phyloP scores from a whole-genome alignment of 768 basidiomycete genomes.

The Suillus placidus region DNA sequence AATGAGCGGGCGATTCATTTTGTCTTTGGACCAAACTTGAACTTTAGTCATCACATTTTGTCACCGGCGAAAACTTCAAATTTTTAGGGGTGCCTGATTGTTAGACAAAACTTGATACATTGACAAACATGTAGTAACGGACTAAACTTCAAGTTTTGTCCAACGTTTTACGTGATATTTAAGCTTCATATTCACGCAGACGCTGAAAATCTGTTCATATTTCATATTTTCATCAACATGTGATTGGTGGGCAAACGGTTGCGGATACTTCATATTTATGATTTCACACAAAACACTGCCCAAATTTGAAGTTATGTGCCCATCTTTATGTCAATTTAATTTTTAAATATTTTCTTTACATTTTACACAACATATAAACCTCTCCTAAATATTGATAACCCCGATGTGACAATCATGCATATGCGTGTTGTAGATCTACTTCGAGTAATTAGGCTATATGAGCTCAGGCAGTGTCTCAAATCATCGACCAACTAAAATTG shows the following conservation, averaged over 20 bases:
- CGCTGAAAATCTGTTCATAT: background rate
- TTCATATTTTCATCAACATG: background rate
- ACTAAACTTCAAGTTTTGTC: background rate
- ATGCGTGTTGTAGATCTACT: no score
- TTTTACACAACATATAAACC: no score
- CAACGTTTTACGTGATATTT: background rate
- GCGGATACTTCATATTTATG: background rate
- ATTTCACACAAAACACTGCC: background rate
- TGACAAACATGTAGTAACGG: background rate
- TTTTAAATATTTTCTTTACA: no score
- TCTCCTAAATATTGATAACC: no score
- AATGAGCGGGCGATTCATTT: slow-evolving; percentile 1
- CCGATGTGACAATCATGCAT: no score
- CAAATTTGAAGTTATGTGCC: no score
- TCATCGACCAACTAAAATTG: no score
- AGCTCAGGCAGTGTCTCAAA: no score
- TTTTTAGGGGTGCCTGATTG: background rate
- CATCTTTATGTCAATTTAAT: no score
- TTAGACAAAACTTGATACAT: background rate
- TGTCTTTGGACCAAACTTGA: background rate
- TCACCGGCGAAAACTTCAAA: background rate
- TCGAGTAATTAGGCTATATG: no score
- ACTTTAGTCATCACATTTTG: background rate
- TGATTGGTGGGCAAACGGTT: background rate
- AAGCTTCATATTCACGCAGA: background rate